Base-by-base conservation (phyloP, 257 asterid species). In the Scutellaria galericulata region DNA sequence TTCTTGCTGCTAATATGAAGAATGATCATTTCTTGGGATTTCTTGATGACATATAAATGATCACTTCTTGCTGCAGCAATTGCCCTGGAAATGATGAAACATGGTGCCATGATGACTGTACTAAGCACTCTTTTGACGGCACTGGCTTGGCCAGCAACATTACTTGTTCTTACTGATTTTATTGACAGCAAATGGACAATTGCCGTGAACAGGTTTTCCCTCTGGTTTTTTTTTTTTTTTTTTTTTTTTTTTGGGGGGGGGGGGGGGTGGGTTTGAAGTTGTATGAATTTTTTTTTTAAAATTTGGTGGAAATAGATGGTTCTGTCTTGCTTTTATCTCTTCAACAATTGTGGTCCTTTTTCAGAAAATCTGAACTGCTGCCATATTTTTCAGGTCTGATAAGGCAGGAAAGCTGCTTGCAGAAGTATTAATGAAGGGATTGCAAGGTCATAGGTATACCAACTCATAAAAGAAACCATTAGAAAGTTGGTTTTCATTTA, bases 91-190 rank as follows among this genome's bases (percentile, higher is more conserved):
- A 75, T 94, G 85, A 91, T 94, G 97, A 91, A 77, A 72, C 96
- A 76, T 69, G 98, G 98, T 54, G 98, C 97, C 72, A 94, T 91
- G 98, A 74, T 91, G 93, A 94, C 98, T 55, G 96, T 94, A 58
- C 85, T 94, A 71, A 82, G 91, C 80, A 4, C 87, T 60, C 89
- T 94, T 79, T 79, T 91, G 76, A 66, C 89, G 10, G 98, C 98
- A 47, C 83, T 94, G 68, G 98, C 97, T 72, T 94, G 96, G 96
- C 98, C 98, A 14, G 85, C 96, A 60, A 78, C 97, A 39, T 83
- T 94, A 73, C 88, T 91, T 48, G 62, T 85, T 76, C 86, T 88
- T 51, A 86, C 95, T 18, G 88, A 88, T 78, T 89, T 94, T 66
- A 94, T 94, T 45, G 98, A 94, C 87, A 91, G 96, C 93, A 89